These are phyloP conservation scores for Hanseniaspora taiwanica DNA, from an alignment of 805 yeast genomes.

Conservation along the genomic window DNA sequence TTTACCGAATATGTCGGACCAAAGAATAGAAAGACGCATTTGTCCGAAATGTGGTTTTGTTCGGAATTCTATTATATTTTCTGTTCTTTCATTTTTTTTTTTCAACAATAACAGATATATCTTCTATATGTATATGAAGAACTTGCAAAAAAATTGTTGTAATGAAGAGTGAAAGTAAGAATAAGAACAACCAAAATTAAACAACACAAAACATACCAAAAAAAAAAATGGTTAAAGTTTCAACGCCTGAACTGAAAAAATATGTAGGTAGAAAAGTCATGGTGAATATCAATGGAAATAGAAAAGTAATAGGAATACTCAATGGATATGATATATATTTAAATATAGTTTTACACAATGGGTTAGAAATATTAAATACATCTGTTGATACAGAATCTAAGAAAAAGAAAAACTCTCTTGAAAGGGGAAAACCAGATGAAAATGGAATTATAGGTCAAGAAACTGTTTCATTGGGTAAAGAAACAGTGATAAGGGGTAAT, in stretches of 20 bases:
- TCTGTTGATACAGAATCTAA: too few relatives aligned
- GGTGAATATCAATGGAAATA: slow-evolving; percentile 81
- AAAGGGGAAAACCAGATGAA: slow-evolving; percentile 33
- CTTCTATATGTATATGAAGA: too few relatives aligned
- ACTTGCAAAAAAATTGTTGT: neutral
- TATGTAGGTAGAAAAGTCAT: slow-evolving; percentile 83
- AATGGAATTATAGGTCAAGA: neutral
- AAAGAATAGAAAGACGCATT: too few relatives aligned
- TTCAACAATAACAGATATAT: too few relatives aligned
- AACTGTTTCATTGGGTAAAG: slow-evolving; percentile 41
- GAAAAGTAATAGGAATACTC: slow-evolving; percentile 67
- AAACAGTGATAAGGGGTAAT: slow-evolving; percentile 60
- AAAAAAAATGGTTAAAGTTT: slow-evolving; percentile 29
- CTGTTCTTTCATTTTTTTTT: too few relatives aligned
- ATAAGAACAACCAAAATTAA: neutral
- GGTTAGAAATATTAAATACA: slow-evolving; percentile 40
- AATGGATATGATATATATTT: slow-evolving; percentile 78
- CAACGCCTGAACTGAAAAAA: slow-evolving; percentile 48
- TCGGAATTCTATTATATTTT: too few relatives aligned
- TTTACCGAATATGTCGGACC: too few relatives aligned
- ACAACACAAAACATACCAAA: neutral
- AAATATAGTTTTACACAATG: slow-evolving; percentile 59
- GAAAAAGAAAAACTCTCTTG: too few relatives aligned
- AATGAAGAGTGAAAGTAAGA: neutral
- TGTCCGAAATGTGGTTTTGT: too few relatives aligned